Percentiles rank a stretch among this genome's conserved stretches.
These are phyloP conservation scores for Chlorella vulgaris DNA, from an alignment of 139 green algal species.

Conservation along the genomic window DNA sequence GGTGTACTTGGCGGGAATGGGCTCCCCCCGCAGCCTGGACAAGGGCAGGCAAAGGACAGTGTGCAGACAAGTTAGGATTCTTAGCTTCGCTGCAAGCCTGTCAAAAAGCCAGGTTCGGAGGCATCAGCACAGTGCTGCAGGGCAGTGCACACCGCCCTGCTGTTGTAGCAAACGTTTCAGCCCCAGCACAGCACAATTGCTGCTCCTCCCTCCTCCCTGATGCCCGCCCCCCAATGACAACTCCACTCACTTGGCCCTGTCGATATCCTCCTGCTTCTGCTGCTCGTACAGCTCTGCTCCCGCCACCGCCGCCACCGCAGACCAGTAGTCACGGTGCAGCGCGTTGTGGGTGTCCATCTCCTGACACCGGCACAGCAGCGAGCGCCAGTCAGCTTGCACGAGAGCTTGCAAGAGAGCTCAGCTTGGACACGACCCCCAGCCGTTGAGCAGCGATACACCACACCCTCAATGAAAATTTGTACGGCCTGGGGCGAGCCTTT, in stretches of 20 bases:
- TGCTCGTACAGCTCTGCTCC: conserved; percentile 45
- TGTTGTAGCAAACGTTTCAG: not conserved
- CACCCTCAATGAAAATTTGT: too few relatives aligned
- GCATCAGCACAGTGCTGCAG: too few relatives aligned
- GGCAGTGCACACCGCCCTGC: too few relatives aligned
- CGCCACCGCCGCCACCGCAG: conserved; percentile 61
- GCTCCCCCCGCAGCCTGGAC: conserved; percentile 24
- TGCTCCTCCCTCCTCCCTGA: too few relatives aligned
- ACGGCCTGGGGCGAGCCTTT: too few relatives aligned
- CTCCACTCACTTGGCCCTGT: conserved; percentile 41
- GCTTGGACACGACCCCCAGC: too few relatives aligned
- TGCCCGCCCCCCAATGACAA: not conserved
- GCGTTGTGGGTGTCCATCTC: conserved; percentile 74
- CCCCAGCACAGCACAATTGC: not conserved
- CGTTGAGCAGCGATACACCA: too few relatives aligned
- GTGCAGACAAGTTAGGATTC: not conserved
- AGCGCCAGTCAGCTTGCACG: not conserved
- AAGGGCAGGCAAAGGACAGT: not conserved
- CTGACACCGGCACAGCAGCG: conserved; percentile 33
- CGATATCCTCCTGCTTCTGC: conserved; percentile 50
- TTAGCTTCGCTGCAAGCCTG: too few relatives aligned
- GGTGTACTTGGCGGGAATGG: conserved; percentile 23
- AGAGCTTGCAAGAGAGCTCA: not conserved
- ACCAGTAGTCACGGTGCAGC: conserved; percentile 70
- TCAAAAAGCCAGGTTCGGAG: too few relatives aligned